These are phyloP conservation scores for Termitomyces sp. DNA, from an alignment of 768 basidiomycete species.

Conservation along the genomic window DNA sequence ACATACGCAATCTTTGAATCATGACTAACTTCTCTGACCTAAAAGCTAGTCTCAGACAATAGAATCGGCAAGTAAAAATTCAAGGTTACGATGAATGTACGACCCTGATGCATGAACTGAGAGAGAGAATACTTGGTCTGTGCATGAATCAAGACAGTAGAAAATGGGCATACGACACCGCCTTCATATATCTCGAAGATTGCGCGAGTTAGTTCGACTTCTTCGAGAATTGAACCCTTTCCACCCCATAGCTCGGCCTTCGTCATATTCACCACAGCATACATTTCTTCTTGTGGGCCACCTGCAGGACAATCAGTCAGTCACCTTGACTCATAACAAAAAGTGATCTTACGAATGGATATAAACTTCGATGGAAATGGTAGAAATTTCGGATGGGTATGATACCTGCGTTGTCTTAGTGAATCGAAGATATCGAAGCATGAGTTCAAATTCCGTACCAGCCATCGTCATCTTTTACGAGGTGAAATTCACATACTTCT, in stretches of 20 bases:
- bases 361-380: constrained; percentile 72
- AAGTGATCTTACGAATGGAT: constrained; percentile 48
- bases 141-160: background rate
- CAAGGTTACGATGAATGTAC: constrained; percentile 63
- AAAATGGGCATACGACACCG: constrained; percentile 52
- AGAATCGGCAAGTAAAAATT: background rate
- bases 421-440: background rate
- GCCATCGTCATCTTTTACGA: constrained; percentile 70
- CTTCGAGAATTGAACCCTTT: constrained; percentile 55
- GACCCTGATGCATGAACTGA: constrained; percentile 85
- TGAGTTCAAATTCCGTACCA: constrained; percentile 43
- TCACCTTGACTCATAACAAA: background rate
- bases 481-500: constrained; percentile 53
- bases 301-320: constrained; percentile 22
- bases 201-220: constrained; percentile 77
- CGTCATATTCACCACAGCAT: constrained; percentile 64
- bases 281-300: constrained; percentile 73
- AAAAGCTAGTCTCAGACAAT: background rate
- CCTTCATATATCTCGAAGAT: constrained; percentile 90
- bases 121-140: background rate
- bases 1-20: constrained; percentile 70
- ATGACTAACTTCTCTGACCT: constrained; percentile 80
- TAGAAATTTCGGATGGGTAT: constrained; percentile 71
- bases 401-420: constrained; percentile 53
- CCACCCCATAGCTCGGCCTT: constrained; percentile 26